Conservation (phyloP, 352 stramenopile genomes). For the Phytophthora colocasiae region DNA sequence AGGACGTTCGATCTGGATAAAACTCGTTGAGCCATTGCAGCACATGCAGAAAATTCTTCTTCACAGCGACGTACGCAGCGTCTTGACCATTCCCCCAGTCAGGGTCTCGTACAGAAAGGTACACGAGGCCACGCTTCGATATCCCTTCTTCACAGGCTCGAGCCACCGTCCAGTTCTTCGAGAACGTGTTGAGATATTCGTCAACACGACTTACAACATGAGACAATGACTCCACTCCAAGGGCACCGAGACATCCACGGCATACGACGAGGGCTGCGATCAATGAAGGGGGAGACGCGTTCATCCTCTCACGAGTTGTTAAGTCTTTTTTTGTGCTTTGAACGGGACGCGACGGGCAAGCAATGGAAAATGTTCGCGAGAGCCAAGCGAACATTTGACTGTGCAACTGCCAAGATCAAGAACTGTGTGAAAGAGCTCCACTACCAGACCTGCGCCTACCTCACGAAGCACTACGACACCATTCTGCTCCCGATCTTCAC, state of each 20-base stretch:
- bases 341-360: neutral
- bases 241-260: slow-evolving; percentile 11
- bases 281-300: slow-evolving; percentile 3
- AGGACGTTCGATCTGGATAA: slow-evolving; percentile 21
- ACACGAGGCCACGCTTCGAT: slow-evolving; percentile 11
- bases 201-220: slow-evolving; percentile 18
- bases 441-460: no score
- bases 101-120: slow-evolving; percentile 21
- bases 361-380: no score
- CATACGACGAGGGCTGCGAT: slow-evolving; percentile 13
- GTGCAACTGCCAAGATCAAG: no score
- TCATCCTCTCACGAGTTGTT: neutral
- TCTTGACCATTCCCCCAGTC: slow-evolving; percentile 11
- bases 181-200: slow-evolving; percentile 22
- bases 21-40: slow-evolving; percentile 29
- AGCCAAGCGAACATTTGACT: no score
- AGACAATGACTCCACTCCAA: slow-evolving; percentile 15
- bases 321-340: slow-evolving; percentile 3
- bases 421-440: no score
- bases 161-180: slow-evolving; percentile 13
- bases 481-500: no score
- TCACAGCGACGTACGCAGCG: slow-evolving; percentile 19
- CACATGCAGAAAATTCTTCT: slow-evolving; percentile 19
- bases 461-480: no score
- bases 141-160: slow-evolving; percentile 15